Percentiles rank a stretch among this genome's conserved stretches.
These are phyloP conservation scores for Gracilaria domingensis DNA, from an alignment of 23 red algal genomes.

Conservation along the genomic window DNA sequence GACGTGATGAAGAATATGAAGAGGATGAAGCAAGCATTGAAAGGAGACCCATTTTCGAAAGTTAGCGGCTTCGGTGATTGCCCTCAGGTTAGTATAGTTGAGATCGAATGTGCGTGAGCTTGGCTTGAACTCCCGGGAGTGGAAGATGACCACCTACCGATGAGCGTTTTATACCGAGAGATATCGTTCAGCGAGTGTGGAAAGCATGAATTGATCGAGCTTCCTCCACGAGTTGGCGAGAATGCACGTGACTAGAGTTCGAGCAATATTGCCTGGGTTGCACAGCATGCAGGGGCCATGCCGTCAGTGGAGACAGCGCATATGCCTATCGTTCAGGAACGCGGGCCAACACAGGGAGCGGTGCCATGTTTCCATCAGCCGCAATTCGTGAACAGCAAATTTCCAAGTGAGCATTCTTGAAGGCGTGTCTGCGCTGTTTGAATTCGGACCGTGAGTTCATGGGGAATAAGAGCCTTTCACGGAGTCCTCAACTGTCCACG, in stretches of 20 bases:
- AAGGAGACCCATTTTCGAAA: slow-evolving; percentile 26
- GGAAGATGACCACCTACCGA: background rate
- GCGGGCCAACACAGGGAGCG: slow-evolving; percentile 33
- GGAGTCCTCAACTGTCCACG: background rate
- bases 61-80: background rate
- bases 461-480: background rate
- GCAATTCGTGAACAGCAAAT: background rate
- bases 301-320: slow-evolving; percentile 18
- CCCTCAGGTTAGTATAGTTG: background rate
- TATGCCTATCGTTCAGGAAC: background rate
- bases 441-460: background rate
- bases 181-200: background rate
- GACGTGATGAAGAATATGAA: slow-evolving; percentile 6
- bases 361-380: slow-evolving; percentile 13
- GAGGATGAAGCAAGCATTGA: slow-evolving; percentile 20
- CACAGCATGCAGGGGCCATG: slow-evolving; percentile 7
- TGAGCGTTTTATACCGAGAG: background rate
- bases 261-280: background rate
- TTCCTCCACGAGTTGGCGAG: background rate
- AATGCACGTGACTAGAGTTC: background rate
- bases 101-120: slow-evolving; percentile 3
- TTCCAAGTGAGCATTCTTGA: slow-evolving; percentile 47
- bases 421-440: slow-evolving; percentile 31
- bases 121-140: background rate
- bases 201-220: slow-evolving; percentile 14